Evolutionary conservation across 2,329 filamentous ascomycete genomes (phyloP).

Genomic region (Teratosphaeria pseudoeucalypti): DNA sequence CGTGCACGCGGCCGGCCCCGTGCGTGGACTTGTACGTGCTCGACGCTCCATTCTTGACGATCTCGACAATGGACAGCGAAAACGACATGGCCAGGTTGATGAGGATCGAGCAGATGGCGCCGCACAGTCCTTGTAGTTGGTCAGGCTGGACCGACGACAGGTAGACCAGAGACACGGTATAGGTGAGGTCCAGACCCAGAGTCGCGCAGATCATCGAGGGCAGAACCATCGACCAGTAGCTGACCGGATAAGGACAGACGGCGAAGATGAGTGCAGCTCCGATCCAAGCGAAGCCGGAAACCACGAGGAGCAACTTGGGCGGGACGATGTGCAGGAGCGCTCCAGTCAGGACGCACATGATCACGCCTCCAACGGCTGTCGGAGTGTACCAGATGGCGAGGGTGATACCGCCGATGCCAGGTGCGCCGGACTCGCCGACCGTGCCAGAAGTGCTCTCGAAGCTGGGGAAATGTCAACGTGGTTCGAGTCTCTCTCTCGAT

Average conservation of each 20-base stretch:
- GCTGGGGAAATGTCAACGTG: conserved; percentile 3
- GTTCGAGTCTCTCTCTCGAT: not conserved
- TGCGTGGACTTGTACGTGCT: not conserved
- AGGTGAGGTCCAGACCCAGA: conserved; percentile 27
- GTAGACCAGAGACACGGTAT: conserved; percentile 25
- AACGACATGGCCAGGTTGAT: conserved; percentile 29
- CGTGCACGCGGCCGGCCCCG: not conserved
- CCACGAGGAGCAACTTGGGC: conserved; percentile 18
- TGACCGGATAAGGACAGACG: conserved; percentile 18
- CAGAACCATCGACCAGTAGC: conserved; percentile 27
- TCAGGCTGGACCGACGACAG: conserved; percentile 22
- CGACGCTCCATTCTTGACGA: conserved; percentile 16
- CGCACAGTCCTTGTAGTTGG: conserved; percentile 25
- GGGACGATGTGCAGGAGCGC: conserved; percentile 22
- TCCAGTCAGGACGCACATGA: conserved; percentile 23
- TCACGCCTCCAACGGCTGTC: conserved; percentile 23
- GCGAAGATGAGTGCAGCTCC: conserved; percentile 26
- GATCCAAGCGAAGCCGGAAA: conserved; percentile 26
- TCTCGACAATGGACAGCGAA: conserved; percentile 24
- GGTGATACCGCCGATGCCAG: conserved; percentile 16
- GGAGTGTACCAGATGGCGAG: conserved; percentile 27
- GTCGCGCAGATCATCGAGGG: conserved; percentile 28
- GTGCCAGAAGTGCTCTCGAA: conserved; percentile 12
- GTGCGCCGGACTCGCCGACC: not conserved
- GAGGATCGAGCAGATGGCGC: conserved; percentile 26